Evolutionary conservation across 495 filamentous ascomycete genomes (phyloP).

Genomic region (Cercophora sp.): DNA sequence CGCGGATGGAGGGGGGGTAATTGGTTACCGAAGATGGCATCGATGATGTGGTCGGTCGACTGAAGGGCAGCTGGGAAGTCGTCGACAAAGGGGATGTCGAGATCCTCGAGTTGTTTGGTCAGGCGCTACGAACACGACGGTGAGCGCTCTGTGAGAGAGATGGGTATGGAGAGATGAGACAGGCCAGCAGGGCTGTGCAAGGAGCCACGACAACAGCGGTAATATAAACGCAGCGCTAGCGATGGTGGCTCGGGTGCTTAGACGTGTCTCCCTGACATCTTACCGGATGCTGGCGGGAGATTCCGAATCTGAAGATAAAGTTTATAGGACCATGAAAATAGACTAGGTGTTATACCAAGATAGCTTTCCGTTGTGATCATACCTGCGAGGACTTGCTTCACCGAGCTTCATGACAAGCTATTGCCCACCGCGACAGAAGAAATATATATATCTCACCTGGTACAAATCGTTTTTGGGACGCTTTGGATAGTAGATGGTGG

Average conservation of each 20-base stretch:
- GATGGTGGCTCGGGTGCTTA: too few species aligned
- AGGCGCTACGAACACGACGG: constrained; percentile 60
- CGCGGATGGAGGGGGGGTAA: constrained; percentile 3
- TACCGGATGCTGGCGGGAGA: too few species aligned
- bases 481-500: constrained; percentile 91
- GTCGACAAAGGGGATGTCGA: constrained; percentile 77
- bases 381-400: too few species aligned
- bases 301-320: too few species aligned
- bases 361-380: too few species aligned
- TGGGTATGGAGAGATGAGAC: not conserved
- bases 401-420: too few species aligned
- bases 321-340: too few species aligned
- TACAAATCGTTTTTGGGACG: constrained; percentile 85
- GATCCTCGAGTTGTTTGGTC: constrained; percentile 73
- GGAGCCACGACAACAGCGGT: constrained; percentile 7
- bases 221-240: constrained; percentile 22
- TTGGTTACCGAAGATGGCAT: constrained; percentile 81
- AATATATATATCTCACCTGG: constrained; percentile 48
- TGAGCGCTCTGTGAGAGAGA: constrained; percentile 11
- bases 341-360: too few species aligned
- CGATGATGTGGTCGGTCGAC: constrained; percentile 73
- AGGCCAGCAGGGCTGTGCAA: constrained; percentile 15
- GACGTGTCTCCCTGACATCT: too few species aligned
- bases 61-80: constrained; percentile 68
- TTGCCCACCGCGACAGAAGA: too few species aligned